Evolutionary conservation across 805 yeast species (phyloP), one percentile per base, ranked within the genome.

Genomic region (Wickerhamiella alocasiicola): DNA sequence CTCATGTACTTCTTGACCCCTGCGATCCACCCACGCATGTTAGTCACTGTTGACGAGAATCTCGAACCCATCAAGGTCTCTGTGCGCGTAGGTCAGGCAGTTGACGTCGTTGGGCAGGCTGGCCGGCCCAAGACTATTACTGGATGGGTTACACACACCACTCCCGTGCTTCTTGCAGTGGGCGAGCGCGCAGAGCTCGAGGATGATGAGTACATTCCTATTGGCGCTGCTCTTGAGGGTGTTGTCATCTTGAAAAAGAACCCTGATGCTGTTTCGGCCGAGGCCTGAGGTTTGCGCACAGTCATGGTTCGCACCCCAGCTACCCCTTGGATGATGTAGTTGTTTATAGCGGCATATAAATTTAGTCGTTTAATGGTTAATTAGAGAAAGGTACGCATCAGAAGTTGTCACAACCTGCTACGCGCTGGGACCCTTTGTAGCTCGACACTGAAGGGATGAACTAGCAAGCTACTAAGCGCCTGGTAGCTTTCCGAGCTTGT

Each of bases 111-210:
- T 47, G 99, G 98, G 25, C 97, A 88, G 61, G 99, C 97, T 0
- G 99, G 99, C 65, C 84, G 83, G 53, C 99, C 98, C 36, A 91
- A 91, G 68, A 87, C 96, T 9, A 91, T 91, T 36, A 91, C 99
- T 3, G 99, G 99, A 27, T 91, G 98, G 98, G 97, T 91, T 16
- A 91, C 99, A 1, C 98, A 91, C 56, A 81, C 91, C 4, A 91
- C 99, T 0, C 99, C 99, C 0, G 99, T 91, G 16, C 67, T 91
- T 52, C 68, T 91, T 43, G 87, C 91, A 30, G 77, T 78, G 52
- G 97, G 97, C 32, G 99, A 91, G 61, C 72, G 96, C 47, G 99
- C 98, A 0, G 99, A 91, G 61, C 67, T 91, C 50, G 99, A 93
- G 58, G 85, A 81, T 52, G 94, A 85, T 46, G 95, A 91, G 63